Evolutionary conservation across 2,329 filamentous ascomycete genomes (phyloP), one percentile per base, ranked within the genome.

Genomic region (Neofusicoccum laricinum): DNA sequence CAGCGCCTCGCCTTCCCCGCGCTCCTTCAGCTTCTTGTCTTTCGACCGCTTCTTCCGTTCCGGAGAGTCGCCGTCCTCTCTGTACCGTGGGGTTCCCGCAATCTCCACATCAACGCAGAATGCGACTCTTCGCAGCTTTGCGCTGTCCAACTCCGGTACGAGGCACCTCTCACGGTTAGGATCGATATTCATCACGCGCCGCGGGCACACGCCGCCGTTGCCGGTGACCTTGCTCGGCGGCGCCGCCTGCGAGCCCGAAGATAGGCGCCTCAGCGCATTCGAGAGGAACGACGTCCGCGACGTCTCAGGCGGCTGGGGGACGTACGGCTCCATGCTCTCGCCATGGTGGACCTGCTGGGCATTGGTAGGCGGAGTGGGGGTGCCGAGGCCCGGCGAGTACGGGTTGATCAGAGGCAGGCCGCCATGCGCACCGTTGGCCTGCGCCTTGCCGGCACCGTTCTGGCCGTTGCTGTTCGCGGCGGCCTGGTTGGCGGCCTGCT

Each of bases 61-160:
- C 73, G 79, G 63, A 71, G 71, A 59, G 6, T 85, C 84, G 15
- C 82, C 82, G 2, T 95, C 91, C 14, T 81, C 78, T 51, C 75
- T 79, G 69, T 96, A 95, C 69, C 87, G 88, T 25, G 93, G 92
- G 72, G 92, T 88, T 0, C 93, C 92, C 2, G 94, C 94, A 72
- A 99, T 96, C 76, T 99, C 95, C 4, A 99, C 93, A 72, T 99
- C 95, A 2, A 99, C 95, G 70, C 92, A 97, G 73, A 99, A 99
- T 0, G 94, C 91, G 0, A 99, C 95, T 61, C 93, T 87, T 62
- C 92, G 86, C 66, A 99, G 78, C 75, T 95, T 97, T 55, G 87
- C 86, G 71, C 89, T 87, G 68, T 93, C 88, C 51, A 99, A 81
- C 69, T 96, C 93, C 4, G 86, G 81, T 34, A 98, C 87, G 25